Percentiles rank a stretch among this genome's conserved stretches.
phyloP scores from a whole-genome alignment of 306 rosid genomes.

The Vigna hirtella region DNA sequence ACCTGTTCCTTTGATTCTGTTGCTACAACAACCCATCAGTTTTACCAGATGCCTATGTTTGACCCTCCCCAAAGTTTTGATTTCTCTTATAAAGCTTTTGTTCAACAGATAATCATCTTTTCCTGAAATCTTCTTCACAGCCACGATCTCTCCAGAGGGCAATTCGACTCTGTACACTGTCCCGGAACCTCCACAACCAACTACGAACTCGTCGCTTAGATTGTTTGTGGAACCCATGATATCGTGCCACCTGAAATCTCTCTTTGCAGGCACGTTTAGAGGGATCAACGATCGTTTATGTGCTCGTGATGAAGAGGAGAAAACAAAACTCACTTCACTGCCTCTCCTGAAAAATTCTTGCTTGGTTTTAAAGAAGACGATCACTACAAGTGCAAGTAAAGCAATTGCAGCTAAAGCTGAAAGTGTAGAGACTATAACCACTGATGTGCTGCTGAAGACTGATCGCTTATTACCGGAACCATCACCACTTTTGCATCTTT shows the following conservation, averaged over 20 bases:
- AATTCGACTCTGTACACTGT: conserved; percentile 80
- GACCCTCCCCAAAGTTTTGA: conserved; percentile 86
- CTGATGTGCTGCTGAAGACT: conserved; percentile 51
- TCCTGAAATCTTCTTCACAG: conserved; percentile 75
- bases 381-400: conserved; percentile 53
- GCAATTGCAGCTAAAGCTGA: conserved; percentile 76
- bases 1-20: conserved; percentile 67
- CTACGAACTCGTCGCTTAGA: conserved; percentile 74
- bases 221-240: conserved; percentile 82
- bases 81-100: conserved; percentile 79
- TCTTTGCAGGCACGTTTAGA: conserved; percentile 48
- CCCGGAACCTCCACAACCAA: conserved; percentile 94
- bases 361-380: conserved; percentile 54
- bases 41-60: conserved; percentile 93
- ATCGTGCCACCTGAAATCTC: conserved; percentile 74
- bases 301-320: conserved; percentile 69
- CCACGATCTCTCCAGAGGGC: conserved; percentile 67
- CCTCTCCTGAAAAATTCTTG: conserved; percentile 52
- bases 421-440: conserved; percentile 65
- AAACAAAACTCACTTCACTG: conserved; percentile 56
- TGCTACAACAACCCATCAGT: conserved; percentile 84
- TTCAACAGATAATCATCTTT: conserved; percentile 81
- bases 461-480: conserved; percentile 39
- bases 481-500: conserved; percentile 40
- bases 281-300: conserved; percentile 60